Percentiles rank a stretch among this genome's conserved stretches.
phyloP scores from a whole-genome alignment of 306 rosid species.

The Arachis hypogaea region DNA sequence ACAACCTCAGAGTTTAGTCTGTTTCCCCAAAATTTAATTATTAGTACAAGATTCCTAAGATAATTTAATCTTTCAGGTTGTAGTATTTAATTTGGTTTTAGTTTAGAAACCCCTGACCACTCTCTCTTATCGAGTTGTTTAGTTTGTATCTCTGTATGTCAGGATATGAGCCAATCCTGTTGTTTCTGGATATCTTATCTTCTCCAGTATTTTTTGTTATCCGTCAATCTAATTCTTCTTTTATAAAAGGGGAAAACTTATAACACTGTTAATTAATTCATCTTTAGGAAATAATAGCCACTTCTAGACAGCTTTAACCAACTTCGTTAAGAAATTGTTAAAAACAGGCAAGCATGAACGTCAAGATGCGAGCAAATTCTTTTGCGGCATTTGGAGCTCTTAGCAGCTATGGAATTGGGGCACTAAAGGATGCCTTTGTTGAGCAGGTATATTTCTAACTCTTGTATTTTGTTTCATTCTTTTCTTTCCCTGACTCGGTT shows the following conservation, averaged over 20 bases:
- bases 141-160: no score
- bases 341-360: conserved; percentile 65
- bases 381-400: conserved; percentile 92
- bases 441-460: conserved; percentile 75
- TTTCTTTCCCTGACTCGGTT: neutral
- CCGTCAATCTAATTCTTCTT: conserved; percentile 3
- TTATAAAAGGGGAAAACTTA: neutral
- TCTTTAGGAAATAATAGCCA: conserved; percentile 18
- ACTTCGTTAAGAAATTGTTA: conserved; percentile 4
- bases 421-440: conserved; percentile 74
- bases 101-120: neutral
- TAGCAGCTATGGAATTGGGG: conserved; percentile 69
- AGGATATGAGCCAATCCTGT: no score
- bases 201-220: no score
- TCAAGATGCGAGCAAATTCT: conserved; percentile 86
- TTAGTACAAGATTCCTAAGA: neutral
- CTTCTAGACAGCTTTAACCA: neutral
- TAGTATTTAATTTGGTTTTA: neutral
- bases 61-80: neutral
- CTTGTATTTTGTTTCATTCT: neutral
- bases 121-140: neutral
- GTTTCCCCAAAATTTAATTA: neutral
- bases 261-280: neutral
- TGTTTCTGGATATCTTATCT: no score
- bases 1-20: neutral